phyloP scores from a whole-genome alignment of 176 grass and related monocot genomes.

The Avena atlantica region DNA sequence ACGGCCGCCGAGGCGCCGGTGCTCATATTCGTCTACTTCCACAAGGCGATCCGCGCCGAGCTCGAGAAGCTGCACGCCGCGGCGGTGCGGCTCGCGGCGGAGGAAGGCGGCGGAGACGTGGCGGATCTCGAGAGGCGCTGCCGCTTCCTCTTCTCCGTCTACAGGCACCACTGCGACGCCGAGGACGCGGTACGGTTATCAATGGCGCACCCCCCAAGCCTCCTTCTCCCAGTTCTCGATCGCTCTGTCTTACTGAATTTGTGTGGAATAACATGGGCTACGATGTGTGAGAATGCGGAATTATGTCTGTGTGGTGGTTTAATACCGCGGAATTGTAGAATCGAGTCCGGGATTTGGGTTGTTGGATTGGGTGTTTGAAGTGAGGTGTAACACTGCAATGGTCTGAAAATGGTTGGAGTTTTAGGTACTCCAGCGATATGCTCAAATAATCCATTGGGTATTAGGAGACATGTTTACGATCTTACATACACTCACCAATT shows the following conservation, averaged over 20 bases:
- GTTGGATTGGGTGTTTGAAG: background rate
- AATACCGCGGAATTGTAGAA: background rate
- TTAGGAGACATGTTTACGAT: background rate
- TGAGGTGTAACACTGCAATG: background rate
- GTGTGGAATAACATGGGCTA: background rate
- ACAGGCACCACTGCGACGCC: conserved; percentile 83
- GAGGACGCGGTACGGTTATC: conserved; percentile 76
- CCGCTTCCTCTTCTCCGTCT: conserved; percentile 75
- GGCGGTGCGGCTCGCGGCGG: conserved; percentile 66
- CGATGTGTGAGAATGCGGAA: background rate
- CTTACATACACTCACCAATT: background rate
- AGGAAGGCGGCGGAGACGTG: conserved; percentile 45
- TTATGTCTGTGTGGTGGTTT: background rate
- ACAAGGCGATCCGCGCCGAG: conserved; percentile 90
- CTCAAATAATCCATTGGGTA: background rate
- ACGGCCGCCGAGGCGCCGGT: conserved; percentile 63
- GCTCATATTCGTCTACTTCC: conserved; percentile 89
- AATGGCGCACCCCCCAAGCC: background rate
- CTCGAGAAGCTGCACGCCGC: conserved; percentile 66
- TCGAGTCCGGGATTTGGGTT: background rate
- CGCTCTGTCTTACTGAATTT: background rate
- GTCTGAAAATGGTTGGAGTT: conserved; percentile 14
- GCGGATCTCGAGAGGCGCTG: conserved; percentile 44
- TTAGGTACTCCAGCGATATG: background rate
- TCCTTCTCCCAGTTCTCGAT: background rate